Conservation (phyloP, 2,329 filamentous ascomycete genomes). For the Trichoderma simmonsii region DNA sequence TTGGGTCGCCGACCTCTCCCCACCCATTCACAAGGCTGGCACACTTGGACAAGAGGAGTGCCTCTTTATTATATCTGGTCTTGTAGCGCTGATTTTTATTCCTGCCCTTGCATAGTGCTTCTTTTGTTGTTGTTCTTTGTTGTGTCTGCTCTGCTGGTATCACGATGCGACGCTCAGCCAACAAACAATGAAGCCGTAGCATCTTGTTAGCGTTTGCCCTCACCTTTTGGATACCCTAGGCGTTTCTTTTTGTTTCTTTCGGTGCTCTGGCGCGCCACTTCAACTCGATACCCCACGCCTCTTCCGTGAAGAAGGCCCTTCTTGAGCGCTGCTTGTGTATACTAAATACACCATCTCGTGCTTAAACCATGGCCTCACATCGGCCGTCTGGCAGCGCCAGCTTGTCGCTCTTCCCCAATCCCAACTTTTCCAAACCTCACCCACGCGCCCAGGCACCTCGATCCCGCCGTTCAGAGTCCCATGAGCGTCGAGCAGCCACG, state of each 20-base stretch:
- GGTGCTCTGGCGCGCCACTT: neutral
- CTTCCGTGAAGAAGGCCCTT: constrained; percentile 28
- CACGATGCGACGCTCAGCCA: constrained; percentile 17
- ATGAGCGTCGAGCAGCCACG: constrained; percentile 36
- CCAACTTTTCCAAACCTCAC: constrained; percentile 37
- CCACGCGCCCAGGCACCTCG: constrained; percentile 38
- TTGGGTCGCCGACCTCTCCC: neutral
- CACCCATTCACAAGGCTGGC: constrained; percentile 9
- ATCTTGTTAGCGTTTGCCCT: constrained; percentile 15
- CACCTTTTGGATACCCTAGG: constrained; percentile 19
- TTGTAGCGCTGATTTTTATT: neutral
- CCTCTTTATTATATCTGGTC: constrained; percentile 15
- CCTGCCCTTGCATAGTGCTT: constrained; percentile 9
- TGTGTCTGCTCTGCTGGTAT: constrained; percentile 17
- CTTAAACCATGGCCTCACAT: constrained; percentile 37
- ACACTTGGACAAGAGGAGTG: neutral
- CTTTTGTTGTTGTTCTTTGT: neutral
- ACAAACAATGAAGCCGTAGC: constrained; percentile 30
- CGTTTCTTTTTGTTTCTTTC: neutral
- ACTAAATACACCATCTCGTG: neutral
- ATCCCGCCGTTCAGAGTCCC: constrained; percentile 37
- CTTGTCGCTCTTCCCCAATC: constrained; percentile 58
- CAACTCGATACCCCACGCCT: constrained; percentile 17
- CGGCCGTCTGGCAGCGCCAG: constrained; percentile 41
- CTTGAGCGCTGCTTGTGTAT: neutral